These are phyloP conservation scores for Cladophialophora exuberans DNA, from an alignment of 2,329 filamentous ascomycete genomes.

Conservation along the genomic window DNA sequence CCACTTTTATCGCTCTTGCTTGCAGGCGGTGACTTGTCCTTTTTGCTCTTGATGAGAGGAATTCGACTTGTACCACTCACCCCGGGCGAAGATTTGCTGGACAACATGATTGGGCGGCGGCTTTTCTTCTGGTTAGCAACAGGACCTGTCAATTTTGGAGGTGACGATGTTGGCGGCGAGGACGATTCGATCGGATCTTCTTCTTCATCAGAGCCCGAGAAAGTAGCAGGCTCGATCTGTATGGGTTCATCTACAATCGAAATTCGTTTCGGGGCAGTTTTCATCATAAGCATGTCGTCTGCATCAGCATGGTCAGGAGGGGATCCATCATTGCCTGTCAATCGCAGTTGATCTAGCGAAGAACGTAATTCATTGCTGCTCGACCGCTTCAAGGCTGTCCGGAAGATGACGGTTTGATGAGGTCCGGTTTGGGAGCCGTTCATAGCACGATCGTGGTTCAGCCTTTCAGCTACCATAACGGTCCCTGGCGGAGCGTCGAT, in stretches of 20 bases:
- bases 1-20: slow-evolving; percentile 29
- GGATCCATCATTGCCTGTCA: slow-evolving; percentile 18
- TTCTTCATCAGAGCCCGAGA: slow-evolving; percentile 15
- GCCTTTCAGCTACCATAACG: slow-evolving; percentile 49
- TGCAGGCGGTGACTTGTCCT: slow-evolving; percentile 15
- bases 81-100: slow-evolving; percentile 18
- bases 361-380: slow-evolving; percentile 30
- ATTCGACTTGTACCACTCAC: slow-evolving; percentile 19
- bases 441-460: slow-evolving; percentile 54
- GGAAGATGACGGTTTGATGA: slow-evolving; percentile 50
- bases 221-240: slow-evolving; percentile 14
- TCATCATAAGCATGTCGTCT: slow-evolving; percentile 29
- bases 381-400: slow-evolving; percentile 44
- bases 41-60: slow-evolving; percentile 21
- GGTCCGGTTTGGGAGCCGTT: slow-evolving; percentile 43
- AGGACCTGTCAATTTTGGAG: slow-evolving; percentile 16
- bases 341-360: slow-evolving; percentile 20
- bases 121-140: slow-evolving; percentile 35
- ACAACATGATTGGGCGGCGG: slow-evolving; percentile 25
- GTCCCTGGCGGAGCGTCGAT: slow-evolving; percentile 51
- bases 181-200: slow-evolving; percentile 13
- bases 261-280: slow-evolving; percentile 22
- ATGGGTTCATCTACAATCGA: slow-evolving; percentile 27
- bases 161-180: slow-evolving; percentile 12
- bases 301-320: slow-evolving; percentile 35